Evolutionary conservation across 2,329 filamentous ascomycete species (phyloP).

Genomic region (Incumbomyces lentus): DNA sequence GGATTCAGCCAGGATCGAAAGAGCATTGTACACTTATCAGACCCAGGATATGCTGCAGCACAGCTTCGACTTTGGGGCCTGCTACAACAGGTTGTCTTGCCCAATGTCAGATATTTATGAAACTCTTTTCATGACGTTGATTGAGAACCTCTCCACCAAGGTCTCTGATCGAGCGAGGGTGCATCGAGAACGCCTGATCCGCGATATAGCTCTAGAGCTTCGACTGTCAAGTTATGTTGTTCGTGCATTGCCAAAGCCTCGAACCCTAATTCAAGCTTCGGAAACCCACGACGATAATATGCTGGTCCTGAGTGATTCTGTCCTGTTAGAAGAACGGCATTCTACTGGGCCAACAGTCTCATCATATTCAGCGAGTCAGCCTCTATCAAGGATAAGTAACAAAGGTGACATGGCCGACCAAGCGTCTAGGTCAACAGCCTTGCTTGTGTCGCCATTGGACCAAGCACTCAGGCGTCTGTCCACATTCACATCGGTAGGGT

Average conservation of each 20-base stretch:
- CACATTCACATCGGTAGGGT: background rate
- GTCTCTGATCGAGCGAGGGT: constrained; percentile 15
- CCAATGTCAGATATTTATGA: constrained; percentile 3
- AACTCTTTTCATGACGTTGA: constrained; percentile 1
- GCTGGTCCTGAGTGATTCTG: constrained; percentile 1
- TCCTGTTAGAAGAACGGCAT: constrained; percentile 1
- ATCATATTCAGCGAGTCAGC: constrained; percentile 2
- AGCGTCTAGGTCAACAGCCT: too few species aligned
- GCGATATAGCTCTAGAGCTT: constrained; percentile 9
- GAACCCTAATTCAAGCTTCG: too few species aligned
- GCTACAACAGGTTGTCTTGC: background rate
- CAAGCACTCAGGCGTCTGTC: constrained; percentile 3
- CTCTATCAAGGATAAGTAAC: background rate
- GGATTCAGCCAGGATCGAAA: background rate
- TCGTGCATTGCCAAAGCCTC: background rate
- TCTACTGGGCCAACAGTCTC: background rate
- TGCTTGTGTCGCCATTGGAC: background rate
- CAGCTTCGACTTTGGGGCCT: background rate
- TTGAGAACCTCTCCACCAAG: constrained; percentile 8
- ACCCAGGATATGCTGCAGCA: background rate
- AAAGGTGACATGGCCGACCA: background rate
- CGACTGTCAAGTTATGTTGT: constrained; percentile 9
- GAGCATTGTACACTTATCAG: background rate
- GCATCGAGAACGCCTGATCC: constrained; percentile 14
- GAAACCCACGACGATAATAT: background rate